Evolutionary conservation across 2,329 filamentous ascomycete species (phyloP), one percentile per base, ranked within the genome.

Genomic region (Trichoderma citrinoviride): DNA sequence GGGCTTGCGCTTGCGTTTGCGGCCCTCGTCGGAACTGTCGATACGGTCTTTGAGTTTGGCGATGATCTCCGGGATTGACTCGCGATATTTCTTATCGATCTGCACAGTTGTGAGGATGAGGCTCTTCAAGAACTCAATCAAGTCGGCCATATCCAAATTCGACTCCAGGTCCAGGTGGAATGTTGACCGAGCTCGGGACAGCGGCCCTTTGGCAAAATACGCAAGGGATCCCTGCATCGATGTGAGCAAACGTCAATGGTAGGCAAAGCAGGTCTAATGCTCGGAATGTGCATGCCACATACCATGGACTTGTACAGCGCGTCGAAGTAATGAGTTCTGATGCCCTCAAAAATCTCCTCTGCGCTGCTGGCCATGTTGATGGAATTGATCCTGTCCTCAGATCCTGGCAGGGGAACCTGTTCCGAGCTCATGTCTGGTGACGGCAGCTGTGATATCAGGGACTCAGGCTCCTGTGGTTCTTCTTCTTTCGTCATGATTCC

Each of bases 181-280:
- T 15, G 87, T 85, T 53, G 88, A 89, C 66, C 91, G 85, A 52
- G 90, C 88, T 70, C 90, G 84, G 50, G 91, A 91, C 21, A 95
- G 79, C 1, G 91, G 90, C 0, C 91, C 91, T 78, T 95, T 95
- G 21, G 89, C 89, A 76, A 94, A 93, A 75, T 93, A 95, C 65
- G 91, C 91, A 64, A 94, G 78, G 3, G 91, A 92, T 40, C 90
- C 91, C 83, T 91, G 49, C 8, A 37, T n/a, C 21, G 12, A 23
- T 65, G 6, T 67, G n/a, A 55, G 47, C 17, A 4, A 17, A 25
- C 44, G 50, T 25, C 19, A 53, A n/a, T 37, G 3, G 12, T 37
- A 37, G 12, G 14, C 4, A 14, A 37, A 10, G 1, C 5, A 40
- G 12, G 2, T 27, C 14, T 7, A 15, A 7, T 25, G 1, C 23